These are phyloP conservation scores for Chytriomyces sp. DNA, from an alignment of 192 early-diverging fungal species.

Conservation along the genomic window DNA sequence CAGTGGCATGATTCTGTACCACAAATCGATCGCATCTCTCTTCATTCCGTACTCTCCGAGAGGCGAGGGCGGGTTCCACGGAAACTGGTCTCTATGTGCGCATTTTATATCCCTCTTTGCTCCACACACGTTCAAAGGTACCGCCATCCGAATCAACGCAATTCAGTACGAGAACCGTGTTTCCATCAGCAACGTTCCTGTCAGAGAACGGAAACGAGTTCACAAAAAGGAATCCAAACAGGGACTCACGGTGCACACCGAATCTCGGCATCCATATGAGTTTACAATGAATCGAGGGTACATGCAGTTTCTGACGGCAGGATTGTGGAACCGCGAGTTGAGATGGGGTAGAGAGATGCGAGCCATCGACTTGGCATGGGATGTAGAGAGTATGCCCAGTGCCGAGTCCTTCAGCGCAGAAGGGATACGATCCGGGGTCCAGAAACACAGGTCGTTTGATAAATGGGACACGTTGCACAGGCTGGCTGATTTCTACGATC, in stretches of 20 bases:
- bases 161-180: conserved; percentile 36
- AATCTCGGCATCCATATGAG: conserved; percentile 45
- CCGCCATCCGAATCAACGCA: conserved; percentile 35
- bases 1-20: conserved; percentile 42
- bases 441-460: conserved; percentile 8
- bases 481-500: conserved; percentile 36
- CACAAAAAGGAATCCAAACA: not conserved
- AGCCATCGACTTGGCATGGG: conserved; percentile 31
- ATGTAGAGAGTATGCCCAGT: not conserved
- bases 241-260: conserved; percentile 21
- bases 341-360: conserved; percentile 35
- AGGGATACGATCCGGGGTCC: not conserved
- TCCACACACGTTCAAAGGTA: conserved; percentile 28
- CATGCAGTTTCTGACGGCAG: conserved; percentile 23
- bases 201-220: not conserved
- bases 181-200: conserved; percentile 24
- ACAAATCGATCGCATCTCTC: conserved; percentile 35
- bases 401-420: not conserved
- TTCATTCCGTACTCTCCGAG: conserved; percentile 45
- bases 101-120: conserved; percentile 42
- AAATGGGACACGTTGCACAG: conserved; percentile 23
- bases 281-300: conserved; percentile 35
- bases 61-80: conserved; percentile 39
- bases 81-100: conserved; percentile 42
- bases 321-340: conserved; percentile 9